Evolutionary conservation across 73 alveolate species (phyloP).

Genomic region (Blepharisma japonicum): DNA sequence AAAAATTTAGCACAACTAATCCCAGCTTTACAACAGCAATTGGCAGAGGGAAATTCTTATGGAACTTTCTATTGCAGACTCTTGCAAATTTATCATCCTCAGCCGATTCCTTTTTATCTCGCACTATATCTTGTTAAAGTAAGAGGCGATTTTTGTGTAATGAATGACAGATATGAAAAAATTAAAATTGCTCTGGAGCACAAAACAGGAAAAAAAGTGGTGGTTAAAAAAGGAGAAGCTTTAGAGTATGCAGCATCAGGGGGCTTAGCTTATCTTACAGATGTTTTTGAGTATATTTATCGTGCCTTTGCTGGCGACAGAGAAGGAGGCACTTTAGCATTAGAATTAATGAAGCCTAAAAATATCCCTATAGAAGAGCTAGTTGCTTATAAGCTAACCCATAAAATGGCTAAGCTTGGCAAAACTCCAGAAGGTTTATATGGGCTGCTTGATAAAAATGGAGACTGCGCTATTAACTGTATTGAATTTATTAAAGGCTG

Average conservation of each 20-base stretch:
- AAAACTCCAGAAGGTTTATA: background rate
- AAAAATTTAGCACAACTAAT: background rate
- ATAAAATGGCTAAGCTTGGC: constrained; percentile 21
- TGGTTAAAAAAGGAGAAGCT: background rate
- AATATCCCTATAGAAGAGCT: background rate
- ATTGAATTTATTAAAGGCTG: background rate
- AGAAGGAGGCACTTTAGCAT: background rate
- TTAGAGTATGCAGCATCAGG: constrained; percentile 17
- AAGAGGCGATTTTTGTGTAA: background rate
- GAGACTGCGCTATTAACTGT: background rate
- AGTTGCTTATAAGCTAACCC: background rate
- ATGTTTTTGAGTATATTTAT: constrained; percentile 22
- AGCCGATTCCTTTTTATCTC: background rate
- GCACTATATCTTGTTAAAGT: background rate
- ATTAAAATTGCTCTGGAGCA: background rate
- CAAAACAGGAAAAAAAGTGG: background rate
- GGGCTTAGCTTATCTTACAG: background rate
- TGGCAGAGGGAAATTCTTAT: background rate
- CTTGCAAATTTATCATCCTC: background rate
- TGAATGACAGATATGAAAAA: constrained; percentile 20
- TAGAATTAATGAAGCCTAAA: background rate
- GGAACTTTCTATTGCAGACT: constrained; percentile 6
- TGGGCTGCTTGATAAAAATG: constrained; percentile 18
- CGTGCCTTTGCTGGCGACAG: background rate
- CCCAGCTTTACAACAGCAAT: background rate